phyloP scores from a whole-genome alignment of 1,284 basidiomycete species.

The Ustilago hordei region DNA sequence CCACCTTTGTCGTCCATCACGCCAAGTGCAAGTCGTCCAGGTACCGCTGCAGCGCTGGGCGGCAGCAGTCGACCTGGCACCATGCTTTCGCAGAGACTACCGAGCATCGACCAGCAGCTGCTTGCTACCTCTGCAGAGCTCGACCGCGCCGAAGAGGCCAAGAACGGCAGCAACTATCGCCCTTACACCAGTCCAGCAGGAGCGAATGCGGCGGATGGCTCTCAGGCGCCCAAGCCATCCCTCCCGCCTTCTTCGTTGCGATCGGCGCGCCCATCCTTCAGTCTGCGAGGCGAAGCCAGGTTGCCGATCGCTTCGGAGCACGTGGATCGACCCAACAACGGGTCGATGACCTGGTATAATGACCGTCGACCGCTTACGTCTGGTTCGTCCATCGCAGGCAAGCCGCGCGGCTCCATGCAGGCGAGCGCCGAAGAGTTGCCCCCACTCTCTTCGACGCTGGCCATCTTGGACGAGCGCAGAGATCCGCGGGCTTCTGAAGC shows the following conservation, averaged over 20 bases:
- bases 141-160: slow-evolving; percentile 31
- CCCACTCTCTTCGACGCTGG: slow-evolving; percentile 34
- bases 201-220: slow-evolving; percentile 20
- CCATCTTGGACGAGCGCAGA: slow-evolving; percentile 34
- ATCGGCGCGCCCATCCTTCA: slow-evolving; percentile 28
- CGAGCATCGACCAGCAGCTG: slow-evolving; percentile 55
- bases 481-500: slow-evolving; percentile 22
- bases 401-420: slow-evolving; percentile 22
- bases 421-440: slow-evolving; percentile 26
- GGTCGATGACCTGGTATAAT: slow-evolving; percentile 14
- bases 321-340: slow-evolving; percentile 12
- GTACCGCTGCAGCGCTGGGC: slow-evolving; percentile 43
- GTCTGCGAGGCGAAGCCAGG: slow-evolving; percentile 28
- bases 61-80: slow-evolving; percentile 32
- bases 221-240: slow-evolving; percentile 30
- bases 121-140: slow-evolving; percentile 37
- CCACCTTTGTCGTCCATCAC: slow-evolving; percentile 58
- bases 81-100: slow-evolving; percentile 36
- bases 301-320: slow-evolving; percentile 24
- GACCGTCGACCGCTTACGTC: slow-evolving; percentile 47
- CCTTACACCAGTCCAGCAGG: slow-evolving; percentile 50
- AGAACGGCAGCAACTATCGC: slow-evolving; percentile 22
- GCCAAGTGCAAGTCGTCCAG: slow-evolving; percentile 52
- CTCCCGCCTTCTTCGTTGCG: slow-evolving; percentile 44
- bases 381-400: slow-evolving; percentile 26